Evolutionary conservation across 1,284 basidiomycete genomes (phyloP).

Genomic region (Chalciporus sp.): DNA sequence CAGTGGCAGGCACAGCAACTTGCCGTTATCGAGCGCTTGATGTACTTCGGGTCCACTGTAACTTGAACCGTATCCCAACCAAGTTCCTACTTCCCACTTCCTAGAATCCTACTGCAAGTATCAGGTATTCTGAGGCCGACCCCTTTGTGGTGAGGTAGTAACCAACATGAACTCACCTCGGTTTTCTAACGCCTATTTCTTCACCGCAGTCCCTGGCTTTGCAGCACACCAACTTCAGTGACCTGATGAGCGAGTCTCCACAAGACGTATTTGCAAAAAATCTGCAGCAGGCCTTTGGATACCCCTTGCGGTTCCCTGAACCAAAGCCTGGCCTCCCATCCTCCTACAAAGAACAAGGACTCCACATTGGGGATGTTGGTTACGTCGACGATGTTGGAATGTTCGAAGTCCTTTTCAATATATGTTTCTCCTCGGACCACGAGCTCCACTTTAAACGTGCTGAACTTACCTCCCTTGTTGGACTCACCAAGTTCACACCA

Average conservation of each 20-base stretch:
- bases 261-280: conserved; percentile 10
- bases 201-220: no score
- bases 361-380: conserved; percentile 15
- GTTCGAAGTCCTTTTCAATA: conserved; percentile 11
- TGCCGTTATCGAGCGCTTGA: no score
- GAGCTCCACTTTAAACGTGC: background rate
- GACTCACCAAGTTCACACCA: background rate
- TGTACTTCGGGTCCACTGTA: no score
- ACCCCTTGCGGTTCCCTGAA: conserved; percentile 9
- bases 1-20: no score
- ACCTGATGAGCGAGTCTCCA: background rate
- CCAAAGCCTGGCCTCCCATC: background rate
- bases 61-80: no score
- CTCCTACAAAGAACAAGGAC: background rate
- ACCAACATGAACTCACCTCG: background rate
- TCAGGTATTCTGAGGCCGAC: no score
- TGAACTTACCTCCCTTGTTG: background rate
- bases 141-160: no score
- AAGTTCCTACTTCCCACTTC: no score
- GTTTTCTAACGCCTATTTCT: background rate
- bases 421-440: background rate
- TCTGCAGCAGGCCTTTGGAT: conserved; percentile 6
- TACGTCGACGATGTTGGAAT: background rate
- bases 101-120: no score
- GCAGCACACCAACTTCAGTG: background rate